Evolutionary conservation across 2,329 filamentous ascomycete genomes (phyloP).

Genomic region (Ophiostoma quercus): DNA sequence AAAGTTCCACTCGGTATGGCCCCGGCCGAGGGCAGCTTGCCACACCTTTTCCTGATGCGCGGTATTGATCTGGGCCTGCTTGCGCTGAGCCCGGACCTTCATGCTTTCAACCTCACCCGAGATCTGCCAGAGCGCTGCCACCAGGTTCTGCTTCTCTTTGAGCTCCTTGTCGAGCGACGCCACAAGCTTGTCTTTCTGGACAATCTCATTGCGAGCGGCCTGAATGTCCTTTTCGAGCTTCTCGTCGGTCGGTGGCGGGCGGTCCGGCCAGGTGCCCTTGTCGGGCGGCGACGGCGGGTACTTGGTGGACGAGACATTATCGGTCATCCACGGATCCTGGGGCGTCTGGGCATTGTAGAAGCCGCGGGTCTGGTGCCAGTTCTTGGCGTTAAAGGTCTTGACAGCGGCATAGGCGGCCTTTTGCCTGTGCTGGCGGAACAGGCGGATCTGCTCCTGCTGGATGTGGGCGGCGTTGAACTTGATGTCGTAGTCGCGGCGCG

Average conservation of each 20-base stretch:
- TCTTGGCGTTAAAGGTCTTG: neutral
- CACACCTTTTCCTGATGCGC: neutral
- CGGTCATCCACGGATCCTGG: neutral
- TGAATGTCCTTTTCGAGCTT: constrained; percentile 24
- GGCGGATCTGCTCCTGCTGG: neutral
- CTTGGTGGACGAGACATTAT: neutral
- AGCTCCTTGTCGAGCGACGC: neutral
- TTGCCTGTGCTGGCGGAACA: neutral
- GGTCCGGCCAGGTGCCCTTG: constrained; percentile 10
- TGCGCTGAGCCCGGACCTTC: neutral
- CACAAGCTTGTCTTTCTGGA: constrained; percentile 1
- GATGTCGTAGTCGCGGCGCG: constrained; percentile 24
- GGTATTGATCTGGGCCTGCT: neutral
- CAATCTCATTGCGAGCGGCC: constrained; percentile 17
- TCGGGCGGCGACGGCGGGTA: constrained; percentile 17
- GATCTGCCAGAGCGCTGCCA: constrained; percentile 1
- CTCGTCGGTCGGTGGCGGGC: constrained; percentile 10
- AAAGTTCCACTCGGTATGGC: neutral
- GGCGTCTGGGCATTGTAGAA: neutral
- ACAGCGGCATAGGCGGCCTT: neutral
- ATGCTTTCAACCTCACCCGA: neutral
- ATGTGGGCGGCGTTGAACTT: neutral
- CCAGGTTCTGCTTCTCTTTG: neutral
- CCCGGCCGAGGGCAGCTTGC: neutral
- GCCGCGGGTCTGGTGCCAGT: neutral